phyloP scores from a whole-genome alignment of 2,329 filamentous ascomycete genomes.

The Phoma sp. region DNA sequence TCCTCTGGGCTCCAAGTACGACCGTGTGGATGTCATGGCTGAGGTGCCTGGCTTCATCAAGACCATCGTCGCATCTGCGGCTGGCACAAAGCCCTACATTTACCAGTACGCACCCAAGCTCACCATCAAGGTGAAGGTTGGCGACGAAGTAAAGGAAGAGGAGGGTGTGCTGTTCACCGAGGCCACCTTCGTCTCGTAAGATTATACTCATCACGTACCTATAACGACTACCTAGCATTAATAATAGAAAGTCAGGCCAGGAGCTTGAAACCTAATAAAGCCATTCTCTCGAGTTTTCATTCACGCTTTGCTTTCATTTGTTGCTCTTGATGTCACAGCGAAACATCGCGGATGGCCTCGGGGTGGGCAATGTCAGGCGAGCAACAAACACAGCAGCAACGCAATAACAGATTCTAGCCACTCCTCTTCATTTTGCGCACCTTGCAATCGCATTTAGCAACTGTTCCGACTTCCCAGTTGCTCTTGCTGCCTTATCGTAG shows the following conservation, averaged over 20 bases:
- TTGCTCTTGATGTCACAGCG: neutral
- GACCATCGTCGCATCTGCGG: conserved; percentile 84
- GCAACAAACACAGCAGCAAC: neutral
- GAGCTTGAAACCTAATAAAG: conserved; percentile 45
- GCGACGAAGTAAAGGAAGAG: conserved; percentile 78
- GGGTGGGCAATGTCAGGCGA: too few relatives aligned
- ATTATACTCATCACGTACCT: conserved; percentile 19
- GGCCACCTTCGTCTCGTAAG: conserved; percentile 90
- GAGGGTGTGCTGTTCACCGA: conserved; percentile 82
- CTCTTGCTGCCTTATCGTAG: neutral
- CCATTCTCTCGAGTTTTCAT: conserved; percentile 8
- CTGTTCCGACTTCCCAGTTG: neutral
- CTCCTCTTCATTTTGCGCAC: too few relatives aligned
- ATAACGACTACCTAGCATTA: conserved; percentile 39
- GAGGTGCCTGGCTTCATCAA: conserved; percentile 97
- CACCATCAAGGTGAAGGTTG: conserved; percentile 82
- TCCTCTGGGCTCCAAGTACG: conserved; percentile 70
- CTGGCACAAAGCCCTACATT: conserved; percentile 95
- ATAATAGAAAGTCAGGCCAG: conserved; percentile 40
- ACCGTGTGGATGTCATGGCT: conserved; percentile 93
- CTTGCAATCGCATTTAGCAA: too few relatives aligned
- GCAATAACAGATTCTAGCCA: too few relatives aligned
- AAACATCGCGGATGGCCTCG: neutral
- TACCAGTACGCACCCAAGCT: conserved; percentile 86
- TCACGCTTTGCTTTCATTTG: neutral